Base-by-base conservation (phyloP, 2,329 filamentous ascomycete species). In the Ophidiomyces ophidiicola region DNA sequence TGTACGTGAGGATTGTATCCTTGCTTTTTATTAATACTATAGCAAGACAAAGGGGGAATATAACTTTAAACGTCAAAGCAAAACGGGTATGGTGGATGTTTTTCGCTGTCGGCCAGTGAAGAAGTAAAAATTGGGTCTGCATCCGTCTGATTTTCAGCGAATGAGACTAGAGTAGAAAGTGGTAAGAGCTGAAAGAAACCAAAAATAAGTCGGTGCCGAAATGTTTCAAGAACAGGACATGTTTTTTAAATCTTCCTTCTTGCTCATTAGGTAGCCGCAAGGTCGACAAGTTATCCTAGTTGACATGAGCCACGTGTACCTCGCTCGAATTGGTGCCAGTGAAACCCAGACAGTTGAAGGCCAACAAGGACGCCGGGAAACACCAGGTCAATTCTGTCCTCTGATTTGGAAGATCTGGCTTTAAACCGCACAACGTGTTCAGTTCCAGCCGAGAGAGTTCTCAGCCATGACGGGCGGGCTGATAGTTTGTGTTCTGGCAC, bases 371-470 rank as follows among this genome's bases (percentile, higher is more conserved):
- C 26, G 5, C 12, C 18, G 5, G 14, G 6, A 29, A 21, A n/a
- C n/a, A 23, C 26, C 26, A 19, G 5, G 10, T 24, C 17, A 29
- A 20, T 15, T 12, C 12, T 31, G 12, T 30, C n/a, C 26, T 10
- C 10, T 17, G 25, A n/a, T n/a, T n/a, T n/a, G n/a, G n/a, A n/a
- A n/a, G n/a, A 7, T 24, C 25, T 15, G 6, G 35, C 6, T 37
- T 5, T 4, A 23, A 4, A 8, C 17, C n/a, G 6, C 3, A 31
- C 23, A n/a, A n/a, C n/a, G 24, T n/a, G 17, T 8, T 76, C 71
- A 94, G 68, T 92, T 93, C 87, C 87, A 94, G 53, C 87, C 87
- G 49, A 94, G 74, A 36, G 85, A 93, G 71, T 94, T 94, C 68
- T 92, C 86, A 3, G 86, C 81, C 60, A 87, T 87, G 47, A 94